A percentile compares a stretch with the other conserved stretches of the same genome.
phyloP scores from a whole-genome alignment of 202 grass and related monocot genomes.

The Elaeis oleifera region DNA sequence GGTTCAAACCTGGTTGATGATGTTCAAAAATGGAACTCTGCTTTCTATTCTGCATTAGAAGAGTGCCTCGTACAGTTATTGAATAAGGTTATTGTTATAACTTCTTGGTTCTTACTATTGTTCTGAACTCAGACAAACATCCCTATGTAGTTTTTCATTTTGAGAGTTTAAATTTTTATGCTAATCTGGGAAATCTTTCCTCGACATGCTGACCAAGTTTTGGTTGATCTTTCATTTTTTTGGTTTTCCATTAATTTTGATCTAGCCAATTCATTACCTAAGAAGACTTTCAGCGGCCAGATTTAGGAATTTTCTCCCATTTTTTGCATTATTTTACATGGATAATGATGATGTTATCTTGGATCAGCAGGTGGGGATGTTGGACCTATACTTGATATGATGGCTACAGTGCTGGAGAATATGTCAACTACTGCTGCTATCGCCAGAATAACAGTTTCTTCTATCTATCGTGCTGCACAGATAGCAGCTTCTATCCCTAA shows the following conservation, averaged over 20 bases:
- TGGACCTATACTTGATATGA: constrained; percentile 84
- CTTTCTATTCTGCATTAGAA: constrained; percentile 70
- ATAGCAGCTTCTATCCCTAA: constrained; percentile 75
- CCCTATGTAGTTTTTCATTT: too few species aligned
- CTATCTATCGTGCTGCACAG: constrained; percentile 68
- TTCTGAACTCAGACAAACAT: too few species aligned
- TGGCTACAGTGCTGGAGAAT: constrained; percentile 80
- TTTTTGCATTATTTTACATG: too few species aligned
- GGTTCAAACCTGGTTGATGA: constrained; percentile 45
- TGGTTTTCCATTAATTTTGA: too few species aligned
- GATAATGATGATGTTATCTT: not conserved
- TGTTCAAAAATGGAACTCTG: constrained; percentile 42
- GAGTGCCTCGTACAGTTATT: constrained; percentile 65
- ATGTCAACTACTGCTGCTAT: constrained; percentile 46
- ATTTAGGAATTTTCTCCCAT: too few species aligned
- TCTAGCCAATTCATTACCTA: too few species aligned
- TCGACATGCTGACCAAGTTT: too few species aligned
- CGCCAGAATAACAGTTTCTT: constrained; percentile 70
- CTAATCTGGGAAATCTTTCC: too few species aligned
- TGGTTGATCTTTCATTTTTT: too few species aligned
- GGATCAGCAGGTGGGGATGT: constrained; percentile 74
- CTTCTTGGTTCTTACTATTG: too few species aligned
- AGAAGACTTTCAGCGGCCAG: too few species aligned
- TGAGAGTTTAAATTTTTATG: too few species aligned
- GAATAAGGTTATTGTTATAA: constrained; percentile 52